Evolutionary conservation across 2,329 filamentous ascomycete genomes (phyloP).

Genomic region (Huntiella bhutanensis): DNA sequence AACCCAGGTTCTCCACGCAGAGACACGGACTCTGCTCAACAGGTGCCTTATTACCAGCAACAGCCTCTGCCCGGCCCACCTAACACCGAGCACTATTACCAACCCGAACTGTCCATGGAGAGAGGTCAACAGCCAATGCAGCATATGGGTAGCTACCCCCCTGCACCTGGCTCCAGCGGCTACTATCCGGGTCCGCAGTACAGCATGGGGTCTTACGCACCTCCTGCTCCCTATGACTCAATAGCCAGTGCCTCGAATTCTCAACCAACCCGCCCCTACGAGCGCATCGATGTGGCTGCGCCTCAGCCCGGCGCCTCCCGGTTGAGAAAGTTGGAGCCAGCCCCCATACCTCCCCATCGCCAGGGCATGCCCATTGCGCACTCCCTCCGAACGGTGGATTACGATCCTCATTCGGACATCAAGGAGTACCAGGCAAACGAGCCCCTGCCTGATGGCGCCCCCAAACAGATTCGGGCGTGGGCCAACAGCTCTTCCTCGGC

Average conservation of each 20-base stretch:
- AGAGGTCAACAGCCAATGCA: not conserved
- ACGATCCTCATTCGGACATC: conserved; percentile 34
- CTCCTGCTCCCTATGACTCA: conserved; percentile 5
- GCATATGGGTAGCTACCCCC: conserved; percentile 1
- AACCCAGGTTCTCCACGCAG: not conserved
- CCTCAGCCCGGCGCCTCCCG: conserved; percentile 16
- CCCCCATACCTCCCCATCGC: conserved; percentile 33
- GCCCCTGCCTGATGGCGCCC: conserved; percentile 34
- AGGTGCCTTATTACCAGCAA: not conserved
- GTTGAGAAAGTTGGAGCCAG: conserved; percentile 40
- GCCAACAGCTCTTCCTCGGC: conserved; percentile 20
- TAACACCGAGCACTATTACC: not conserved
- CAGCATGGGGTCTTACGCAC: conserved; percentile 1
- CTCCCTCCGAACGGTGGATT: conserved; percentile 39
- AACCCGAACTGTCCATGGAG: too few species aligned
- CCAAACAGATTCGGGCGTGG: conserved; percentile 39
- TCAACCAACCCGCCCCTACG: conserved; percentile 1
- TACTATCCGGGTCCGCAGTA: conserved; percentile 7
- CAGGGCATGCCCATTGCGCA: conserved; percentile 27
- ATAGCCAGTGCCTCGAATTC: conserved; percentile 1
- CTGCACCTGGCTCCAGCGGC: not conserved
- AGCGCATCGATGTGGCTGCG: conserved; percentile 1
- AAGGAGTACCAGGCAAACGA: conserved; percentile 38
- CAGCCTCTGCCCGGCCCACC: not conserved
- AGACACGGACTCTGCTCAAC: not conserved